Percentiles rank a stretch among this genome's conserved stretches.
Evolutionary conservation across 163 green algal genomes (phyloP).

Genomic region (Coccomyxa subellipsoidea): DNA sequence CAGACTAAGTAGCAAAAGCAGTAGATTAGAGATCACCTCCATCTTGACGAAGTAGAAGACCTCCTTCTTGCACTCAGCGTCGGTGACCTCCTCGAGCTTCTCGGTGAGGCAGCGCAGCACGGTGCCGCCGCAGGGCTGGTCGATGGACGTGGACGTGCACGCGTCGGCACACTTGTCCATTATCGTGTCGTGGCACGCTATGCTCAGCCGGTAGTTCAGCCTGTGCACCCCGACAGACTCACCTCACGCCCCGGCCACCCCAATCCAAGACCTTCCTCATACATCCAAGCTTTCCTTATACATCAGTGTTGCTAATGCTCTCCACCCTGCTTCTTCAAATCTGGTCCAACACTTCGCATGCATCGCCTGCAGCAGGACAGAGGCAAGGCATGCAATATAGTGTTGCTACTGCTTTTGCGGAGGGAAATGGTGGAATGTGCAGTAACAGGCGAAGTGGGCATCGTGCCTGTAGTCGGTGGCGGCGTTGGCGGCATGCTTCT

Average conservation of each 20-base stretch:
- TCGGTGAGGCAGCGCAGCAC: slow-evolving; percentile 82
- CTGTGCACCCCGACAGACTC: too few species aligned
- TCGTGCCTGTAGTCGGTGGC: slow-evolving; percentile 32
- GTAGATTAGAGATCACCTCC: too few species aligned
- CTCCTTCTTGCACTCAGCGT: slow-evolving; percentile 72
- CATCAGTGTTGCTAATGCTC: too few species aligned
- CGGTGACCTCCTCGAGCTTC: slow-evolving; percentile 65
- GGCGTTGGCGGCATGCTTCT: slow-evolving; percentile 38
- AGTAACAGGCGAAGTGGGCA: neutral
- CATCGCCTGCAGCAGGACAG: too few species aligned
- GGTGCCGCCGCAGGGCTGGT: slow-evolving; percentile 53
- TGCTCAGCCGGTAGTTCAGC: slow-evolving; percentile 79
- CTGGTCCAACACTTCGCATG: too few species aligned
- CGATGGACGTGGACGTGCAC: slow-evolving; percentile 48
- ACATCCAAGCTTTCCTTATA: too few species aligned
- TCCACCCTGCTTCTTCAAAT: too few species aligned
- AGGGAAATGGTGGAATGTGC: neutral
- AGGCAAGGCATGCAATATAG: too few species aligned
- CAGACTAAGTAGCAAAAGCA: too few species aligned
- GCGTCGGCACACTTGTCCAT: slow-evolving; percentile 51
- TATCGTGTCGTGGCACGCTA: slow-evolving; percentile 68
- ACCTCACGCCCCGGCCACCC: too few species aligned
- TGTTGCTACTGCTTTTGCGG: too few species aligned
- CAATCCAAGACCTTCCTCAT: too few species aligned
- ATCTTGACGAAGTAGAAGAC: slow-evolving; percentile 81